Conservation (phyloP, 208 protist genomes). For the Crithidia brevicula region DNA sequence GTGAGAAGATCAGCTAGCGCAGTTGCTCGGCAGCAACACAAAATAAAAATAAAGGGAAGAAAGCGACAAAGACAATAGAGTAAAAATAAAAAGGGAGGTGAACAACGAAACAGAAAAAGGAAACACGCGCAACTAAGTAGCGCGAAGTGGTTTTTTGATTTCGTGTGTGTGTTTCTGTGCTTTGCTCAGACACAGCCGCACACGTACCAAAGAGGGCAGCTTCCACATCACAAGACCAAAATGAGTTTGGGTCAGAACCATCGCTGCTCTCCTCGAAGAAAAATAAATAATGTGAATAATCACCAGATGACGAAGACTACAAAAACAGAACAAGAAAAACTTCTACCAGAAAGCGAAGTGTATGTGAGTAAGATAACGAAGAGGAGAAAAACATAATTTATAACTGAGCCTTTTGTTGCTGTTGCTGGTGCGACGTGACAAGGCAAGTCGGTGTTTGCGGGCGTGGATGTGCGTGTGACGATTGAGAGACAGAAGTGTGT, state of each 20-base stretch:
- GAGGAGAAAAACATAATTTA: conserved; percentile 4
- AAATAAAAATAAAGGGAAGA: conserved; percentile 12
- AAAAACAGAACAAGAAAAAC: not conserved
- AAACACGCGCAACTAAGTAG: no score
- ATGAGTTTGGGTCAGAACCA: not conserved
- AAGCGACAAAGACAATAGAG: conserved; percentile 5
- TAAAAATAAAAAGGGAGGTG: not conserved
- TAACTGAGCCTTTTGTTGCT: no score
- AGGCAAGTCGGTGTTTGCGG: no score
- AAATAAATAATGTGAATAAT: conserved; percentile 12
- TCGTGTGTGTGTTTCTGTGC: no score
- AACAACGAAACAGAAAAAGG: no score
- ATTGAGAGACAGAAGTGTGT: not conserved
- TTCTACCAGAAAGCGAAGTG: not conserved
- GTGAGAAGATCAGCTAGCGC: conserved; percentile 3
- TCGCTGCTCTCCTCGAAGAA: conserved; percentile 9
- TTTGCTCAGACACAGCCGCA: no score
- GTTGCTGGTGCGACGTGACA: conserved; percentile 6
- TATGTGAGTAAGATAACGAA: conserved; percentile 11
- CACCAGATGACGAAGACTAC: not conserved
- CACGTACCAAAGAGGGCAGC: no score
- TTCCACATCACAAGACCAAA: no score
- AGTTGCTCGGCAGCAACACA: conserved; percentile 24
- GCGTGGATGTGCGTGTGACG: conserved; percentile 2
- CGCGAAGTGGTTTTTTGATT: no score